Evolutionary conservation across 2,329 filamentous ascomycete species (phyloP), one percentile per base, ranked within the genome.

Genomic region (Furcasterigmium sp.): DNA sequence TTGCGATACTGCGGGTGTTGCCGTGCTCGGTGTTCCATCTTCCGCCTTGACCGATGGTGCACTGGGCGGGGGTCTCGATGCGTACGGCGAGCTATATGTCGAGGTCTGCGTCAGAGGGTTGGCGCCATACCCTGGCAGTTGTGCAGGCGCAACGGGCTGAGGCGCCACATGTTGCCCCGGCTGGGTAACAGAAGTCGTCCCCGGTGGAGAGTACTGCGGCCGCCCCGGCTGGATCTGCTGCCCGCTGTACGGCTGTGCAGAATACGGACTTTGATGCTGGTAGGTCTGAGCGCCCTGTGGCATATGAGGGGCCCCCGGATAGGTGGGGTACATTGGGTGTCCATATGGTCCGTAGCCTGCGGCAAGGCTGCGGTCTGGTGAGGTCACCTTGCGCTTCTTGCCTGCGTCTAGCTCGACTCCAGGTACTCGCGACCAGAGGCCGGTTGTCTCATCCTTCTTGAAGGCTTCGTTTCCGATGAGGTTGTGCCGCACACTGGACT

Each of bases 401-500:
- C 76, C 77, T 10, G 76, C 75, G 44, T 82, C 78, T 17, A 82
- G 64, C 49, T 79, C 75, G 20, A 81, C 70, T 3, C 75, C 76
- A 3, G 72, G 73, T 18, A 80, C 73, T 28, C 78, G 75, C 46
- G 68, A 72, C 78, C 78, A 82, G 17, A 77, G 61, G 35, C 75
- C 70, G 2, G 72, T 76, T 21, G 70, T 68, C 29, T 79, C 75
- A 47, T 76, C 72, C 56, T 81, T 82, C 49, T 67, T 69, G 55
- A 82, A 82, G 7, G 76, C 78, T 50, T 76, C 73, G 55, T 81
- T 81, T 3, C 76, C 77, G 50, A 81, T 79, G 21, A 82, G 67
- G 44, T 81, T 82, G 52, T 82, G 78, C 1, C 78, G 73, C n/a
- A 82, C 78, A 52, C 76, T 81, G 51, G 77, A 81, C 56, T 82